Conservation (phyloP, 2,329 filamentous ascomycete species). For the Zymoseptoria ardabiliae region DNA sequence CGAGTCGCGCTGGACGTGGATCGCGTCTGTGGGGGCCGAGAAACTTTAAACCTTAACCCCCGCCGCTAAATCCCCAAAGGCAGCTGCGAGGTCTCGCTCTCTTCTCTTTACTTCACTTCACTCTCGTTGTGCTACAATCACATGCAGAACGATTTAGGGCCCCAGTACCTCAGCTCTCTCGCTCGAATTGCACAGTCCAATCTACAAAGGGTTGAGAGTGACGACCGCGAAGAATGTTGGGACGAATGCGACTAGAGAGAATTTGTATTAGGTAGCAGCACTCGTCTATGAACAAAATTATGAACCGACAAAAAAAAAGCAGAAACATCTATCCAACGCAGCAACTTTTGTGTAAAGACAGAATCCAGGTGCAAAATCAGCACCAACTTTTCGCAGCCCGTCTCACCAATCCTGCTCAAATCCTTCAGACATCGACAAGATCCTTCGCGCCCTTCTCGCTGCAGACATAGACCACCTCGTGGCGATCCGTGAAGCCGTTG, state of each 20-base stretch:
- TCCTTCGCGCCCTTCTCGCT: conserved; percentile 83
- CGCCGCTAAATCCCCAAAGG: no score
- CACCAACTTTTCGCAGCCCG: not conserved
- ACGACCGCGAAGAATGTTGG: no score
- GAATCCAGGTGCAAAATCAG: not conserved
- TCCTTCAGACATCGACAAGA: conserved; percentile 47
- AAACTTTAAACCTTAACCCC: not conserved
- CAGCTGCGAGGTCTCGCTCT: no score
- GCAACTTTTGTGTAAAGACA: not conserved
- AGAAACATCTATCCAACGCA: not conserved
- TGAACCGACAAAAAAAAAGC: not conserved
- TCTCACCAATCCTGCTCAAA: not conserved
- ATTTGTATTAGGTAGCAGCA: not conserved
- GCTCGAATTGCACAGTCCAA: no score
- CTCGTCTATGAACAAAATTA: not conserved
- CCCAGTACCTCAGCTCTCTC: no score
- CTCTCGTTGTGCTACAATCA: no score
- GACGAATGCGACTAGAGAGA: not conserved
- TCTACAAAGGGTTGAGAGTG: no score
- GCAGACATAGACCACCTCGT: conserved; percentile 90
- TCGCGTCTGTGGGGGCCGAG: not conserved
- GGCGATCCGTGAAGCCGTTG: conserved; percentile 90
- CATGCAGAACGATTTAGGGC: no score
- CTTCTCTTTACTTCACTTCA: no score
- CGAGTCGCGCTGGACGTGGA: not conserved